Conservation (phyloP, 768 basidiomycete genomes). For the Punctularia strigosozonata region DNA sequence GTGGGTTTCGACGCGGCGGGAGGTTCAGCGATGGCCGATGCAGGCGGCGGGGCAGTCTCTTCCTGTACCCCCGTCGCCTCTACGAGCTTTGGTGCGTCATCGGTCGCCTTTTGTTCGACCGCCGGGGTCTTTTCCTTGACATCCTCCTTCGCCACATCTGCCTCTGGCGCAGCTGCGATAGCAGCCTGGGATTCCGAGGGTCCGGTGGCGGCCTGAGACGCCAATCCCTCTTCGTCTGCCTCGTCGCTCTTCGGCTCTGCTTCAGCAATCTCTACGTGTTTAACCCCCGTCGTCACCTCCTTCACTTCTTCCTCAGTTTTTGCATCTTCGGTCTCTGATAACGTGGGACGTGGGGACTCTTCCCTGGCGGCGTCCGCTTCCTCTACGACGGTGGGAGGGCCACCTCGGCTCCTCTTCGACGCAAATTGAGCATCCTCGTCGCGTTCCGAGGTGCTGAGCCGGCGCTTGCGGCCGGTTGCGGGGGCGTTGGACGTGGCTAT, state of each 20-base stretch:
- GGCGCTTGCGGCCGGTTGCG: conserved; percentile 54
- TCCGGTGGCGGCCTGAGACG: conserved; percentile 16
- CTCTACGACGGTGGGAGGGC: conserved; percentile 26
- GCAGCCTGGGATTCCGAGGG: neutral
- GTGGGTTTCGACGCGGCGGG: too few species aligned
- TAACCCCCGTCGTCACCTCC: conserved; percentile 60
- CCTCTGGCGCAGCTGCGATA: neutral
- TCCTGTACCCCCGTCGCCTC: too few species aligned
- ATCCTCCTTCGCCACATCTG: conserved; percentile 2
- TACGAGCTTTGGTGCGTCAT: too few species aligned
- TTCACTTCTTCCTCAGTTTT: conserved; percentile 45
- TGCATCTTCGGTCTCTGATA: conserved; percentile 19
- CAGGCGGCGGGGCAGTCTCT: too few species aligned
- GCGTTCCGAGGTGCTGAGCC: conserved; percentile 35
- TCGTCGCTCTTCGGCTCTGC: conserved; percentile 7
- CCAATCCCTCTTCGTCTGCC: neutral
- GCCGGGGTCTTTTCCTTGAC: neutral
- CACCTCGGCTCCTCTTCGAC: conserved; percentile 30
- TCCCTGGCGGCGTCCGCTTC: conserved; percentile 13
- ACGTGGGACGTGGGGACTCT: too few species aligned
- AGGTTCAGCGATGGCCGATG: too few species aligned
- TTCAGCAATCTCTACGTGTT: conserved; percentile 53
- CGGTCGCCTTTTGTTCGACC: neutral
- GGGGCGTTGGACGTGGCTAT: conserved; percentile 70
- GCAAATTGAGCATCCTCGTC: conserved; percentile 27